Evolutionary conservation across 495 filamentous ascomycete species (phyloP).

Genomic region (Aspergillus ellipticus): DNA sequence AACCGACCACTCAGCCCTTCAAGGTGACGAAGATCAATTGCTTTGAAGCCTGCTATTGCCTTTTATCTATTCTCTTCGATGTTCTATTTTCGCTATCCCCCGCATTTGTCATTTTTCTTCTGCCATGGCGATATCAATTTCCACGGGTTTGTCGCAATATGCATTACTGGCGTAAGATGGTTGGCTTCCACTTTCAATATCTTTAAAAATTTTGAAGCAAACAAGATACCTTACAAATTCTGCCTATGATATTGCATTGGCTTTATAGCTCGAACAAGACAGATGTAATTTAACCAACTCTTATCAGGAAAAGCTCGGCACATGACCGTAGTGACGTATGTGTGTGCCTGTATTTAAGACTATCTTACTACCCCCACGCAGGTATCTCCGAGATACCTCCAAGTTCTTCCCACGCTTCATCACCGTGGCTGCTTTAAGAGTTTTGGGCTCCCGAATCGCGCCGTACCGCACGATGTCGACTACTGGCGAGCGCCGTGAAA

Average conservation of each 20-base stretch:
- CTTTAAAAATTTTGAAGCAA: background rate
- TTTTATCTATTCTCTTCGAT: constrained; percentile 3
- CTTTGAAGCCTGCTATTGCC: background rate
- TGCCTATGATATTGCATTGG: background rate
- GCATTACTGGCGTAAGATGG: constrained; percentile 22
- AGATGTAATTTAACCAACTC: background rate
- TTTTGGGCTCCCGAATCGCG: constrained; percentile 15
- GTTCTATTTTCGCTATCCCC: background rate
- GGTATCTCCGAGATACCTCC: background rate
- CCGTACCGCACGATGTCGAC: constrained; percentile 33
- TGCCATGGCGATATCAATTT: constrained; percentile 4
- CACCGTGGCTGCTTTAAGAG: constrained; percentile 29
- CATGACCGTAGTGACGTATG: constrained; percentile 29
- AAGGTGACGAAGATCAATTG: constrained; percentile 20
- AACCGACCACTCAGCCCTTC: constrained; percentile 80
- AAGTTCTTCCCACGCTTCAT: constrained; percentile 2
- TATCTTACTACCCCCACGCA: background rate
- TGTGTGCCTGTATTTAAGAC: background rate
- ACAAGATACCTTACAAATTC: background rate
- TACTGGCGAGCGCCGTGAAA: constrained; percentile 49
- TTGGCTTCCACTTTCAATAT: background rate
- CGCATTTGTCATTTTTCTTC: background rate
- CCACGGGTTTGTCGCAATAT: constrained; percentile 9
- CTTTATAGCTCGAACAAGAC: background rate
- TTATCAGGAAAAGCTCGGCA: constrained; percentile 11